These are phyloP conservation scores for Saxophila tyrrhenica DNA, from an alignment of 495 filamentous ascomycete species.

Conservation along the genomic window DNA sequence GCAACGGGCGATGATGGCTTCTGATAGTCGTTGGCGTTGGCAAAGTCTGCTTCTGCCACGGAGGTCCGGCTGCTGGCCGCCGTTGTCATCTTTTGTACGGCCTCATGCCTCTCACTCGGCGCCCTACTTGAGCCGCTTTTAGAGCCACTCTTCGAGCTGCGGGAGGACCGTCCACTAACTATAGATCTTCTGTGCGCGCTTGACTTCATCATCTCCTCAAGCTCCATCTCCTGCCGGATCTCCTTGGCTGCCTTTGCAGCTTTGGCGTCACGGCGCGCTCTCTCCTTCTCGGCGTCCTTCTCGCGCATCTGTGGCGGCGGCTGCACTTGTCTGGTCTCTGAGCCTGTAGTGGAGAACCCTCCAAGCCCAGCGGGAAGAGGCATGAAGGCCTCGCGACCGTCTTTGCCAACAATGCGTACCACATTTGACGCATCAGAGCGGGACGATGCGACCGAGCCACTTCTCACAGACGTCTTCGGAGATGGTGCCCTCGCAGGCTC, in stretches of 20 bases:
- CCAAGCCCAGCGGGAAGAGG: not conserved
- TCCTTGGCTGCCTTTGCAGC: not conserved
- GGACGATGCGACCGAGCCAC: not conserved
- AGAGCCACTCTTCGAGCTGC: not conserved
- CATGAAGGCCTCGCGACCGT: slow-evolving; percentile 11
- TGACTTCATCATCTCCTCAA: not conserved
- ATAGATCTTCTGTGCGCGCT: not conserved
- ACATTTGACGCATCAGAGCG: not conserved
- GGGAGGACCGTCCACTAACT: not conserved
- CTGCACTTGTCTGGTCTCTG: not conserved
- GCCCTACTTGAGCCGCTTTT: no score
- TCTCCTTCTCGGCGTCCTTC: slow-evolving; percentile 1
- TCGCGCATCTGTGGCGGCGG: not conserved
- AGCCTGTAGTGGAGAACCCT: not conserved
- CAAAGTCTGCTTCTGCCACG: not conserved
- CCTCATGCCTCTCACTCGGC: not conserved
- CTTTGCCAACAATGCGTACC: slow-evolving; percentile 1
- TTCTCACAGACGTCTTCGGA: not conserved
- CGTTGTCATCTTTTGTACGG: not conserved
- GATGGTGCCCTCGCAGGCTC: not conserved
- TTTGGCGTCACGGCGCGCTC: not conserved
- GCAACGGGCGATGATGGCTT: not conserved
- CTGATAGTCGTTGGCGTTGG: not conserved
- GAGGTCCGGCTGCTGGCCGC: not conserved
- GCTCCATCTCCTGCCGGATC: not conserved